Evolutionary conservation across 2,329 filamentous ascomycete genomes (phyloP), one percentile per base, ranked within the genome.

Genomic region (Sporothrix pseudoabietina): DNA sequence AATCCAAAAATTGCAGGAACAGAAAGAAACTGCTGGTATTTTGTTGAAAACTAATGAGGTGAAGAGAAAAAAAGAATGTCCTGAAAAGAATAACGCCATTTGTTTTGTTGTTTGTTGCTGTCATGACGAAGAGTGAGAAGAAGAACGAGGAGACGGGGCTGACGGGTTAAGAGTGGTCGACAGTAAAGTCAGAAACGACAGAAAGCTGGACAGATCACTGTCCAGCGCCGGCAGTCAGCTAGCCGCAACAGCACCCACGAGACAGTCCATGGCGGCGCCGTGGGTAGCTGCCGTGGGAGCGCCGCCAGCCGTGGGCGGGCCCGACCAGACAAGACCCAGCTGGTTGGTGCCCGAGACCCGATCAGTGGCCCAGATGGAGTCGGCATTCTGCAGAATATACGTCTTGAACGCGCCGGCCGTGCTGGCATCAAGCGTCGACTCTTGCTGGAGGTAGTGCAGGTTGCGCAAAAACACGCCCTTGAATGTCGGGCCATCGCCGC

Each of bases 401-500:
- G 81, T 78, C 14, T 80, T 82, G 77, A 89, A 90, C 10, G 79
- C 79, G 54, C 10, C 9, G 6, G n/a, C 19, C 16, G 72, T 63
- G 55, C 41, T 35, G 2, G 80, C 85, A 0, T 81, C 78, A 83
- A 73, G 10, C 10, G 44, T 65, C 52, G 68, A 32, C 44, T 1
- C 80, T 86, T 0, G 81, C 78, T 90, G 84, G 72, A 93, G 79
- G 61, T 86, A 85, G 71, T 84, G 82, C 52, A 93, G 80, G 76
- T 91, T 92, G 4, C 91, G 85, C 72, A 88, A 85, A 76, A 92
- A 92, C 32, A 92, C 83, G 10, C 91, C 91, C 79, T 93, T 93
- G 59, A 83, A 79, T 10, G 80, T 77, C 7, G 78, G 75, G 70
- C 44, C 71, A 75, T 89, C 86, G 12, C 75, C 79, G 32, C 83